Percentiles rank a stretch among this genome's conserved stretches.
Conservation (phyloP, 2,329 filamentous ascomycete species). For the Chaetomium globosum region DNA sequence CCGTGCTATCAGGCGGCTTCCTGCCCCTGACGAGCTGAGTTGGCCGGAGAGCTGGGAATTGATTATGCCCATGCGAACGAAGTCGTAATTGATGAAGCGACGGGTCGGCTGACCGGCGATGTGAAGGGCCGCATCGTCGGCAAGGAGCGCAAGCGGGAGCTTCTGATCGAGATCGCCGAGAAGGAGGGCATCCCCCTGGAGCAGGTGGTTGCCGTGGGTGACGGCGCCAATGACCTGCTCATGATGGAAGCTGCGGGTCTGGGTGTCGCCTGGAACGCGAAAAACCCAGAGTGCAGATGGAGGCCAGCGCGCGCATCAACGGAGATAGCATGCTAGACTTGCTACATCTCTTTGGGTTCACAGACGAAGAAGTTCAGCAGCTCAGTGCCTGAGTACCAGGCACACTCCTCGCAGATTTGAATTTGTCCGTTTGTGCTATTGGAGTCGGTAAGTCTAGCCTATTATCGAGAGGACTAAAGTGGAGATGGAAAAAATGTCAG, state of each 20-base stretch:
- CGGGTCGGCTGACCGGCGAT: conserved; percentile 68
- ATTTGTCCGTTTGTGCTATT: background rate
- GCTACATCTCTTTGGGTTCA: conserved; percentile 73
- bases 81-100: conserved; percentile 63
- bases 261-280: conserved; percentile 82
- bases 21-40: conserved; percentile 84
- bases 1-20: conserved; percentile 91
- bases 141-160: conserved; percentile 71
- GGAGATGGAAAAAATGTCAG: background rate
- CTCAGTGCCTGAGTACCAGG: conserved; percentile 44
- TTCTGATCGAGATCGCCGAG: conserved; percentile 70
- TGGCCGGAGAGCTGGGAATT: conserved; percentile 77
- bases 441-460: background rate
- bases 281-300: conserved; percentile 79
- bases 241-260: conserved; percentile 78
- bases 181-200: conserved; percentile 66
- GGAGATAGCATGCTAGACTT: conserved; percentile 70
- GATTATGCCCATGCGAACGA: conserved; percentile 90
- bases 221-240: conserved; percentile 79
- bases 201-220: conserved; percentile 74
- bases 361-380: conserved; percentile 61
- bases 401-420: background rate
- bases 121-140: conserved; percentile 73
- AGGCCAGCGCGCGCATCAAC: conserved; percentile 73
- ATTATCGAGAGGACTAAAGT: background rate